Base-by-base conservation (phyloP, 768 basidiomycete species). In the Suillus weaverae region DNA sequence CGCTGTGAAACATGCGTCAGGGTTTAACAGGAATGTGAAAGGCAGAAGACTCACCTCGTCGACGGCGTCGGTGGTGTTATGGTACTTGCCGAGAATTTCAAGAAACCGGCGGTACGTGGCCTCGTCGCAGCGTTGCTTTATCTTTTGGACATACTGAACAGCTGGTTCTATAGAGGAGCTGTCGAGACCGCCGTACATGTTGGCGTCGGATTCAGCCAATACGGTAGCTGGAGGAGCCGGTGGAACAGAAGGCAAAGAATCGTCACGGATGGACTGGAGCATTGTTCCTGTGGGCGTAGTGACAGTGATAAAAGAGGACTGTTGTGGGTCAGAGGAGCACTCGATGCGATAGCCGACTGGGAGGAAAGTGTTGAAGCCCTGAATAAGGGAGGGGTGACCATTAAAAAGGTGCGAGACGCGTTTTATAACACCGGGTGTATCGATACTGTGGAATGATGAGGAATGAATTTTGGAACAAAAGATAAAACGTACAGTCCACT, bases 341-440 rank as follows among this genome's bases (percentile, higher is more conserved):
- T 97, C 94, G 75, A 99, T 98, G 56, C 92, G 89, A 73, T 98
- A 99, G 18, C 97, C 97, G 26, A 86, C 84, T 4, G 97, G 97
- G 13, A 99, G 85, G 78, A 99, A 99, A 0, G 95, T 97, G 79
- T 98, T 99, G 84, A 99, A 99, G 11, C 96, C 96, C 76, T 97
- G 94, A 54, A 99, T 98, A 66, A 99, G 90, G 6, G 81, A 74
- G 0, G 94, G 93, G 71, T 97, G 94, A 2, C 93, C 94, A 63
- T 89, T 86, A 80, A 99, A 99, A 32, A 99, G 87, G 57, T 89
- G 86, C 1, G 96, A 97, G 35, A 98, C 97, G 61, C 96, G 93
- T 72, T 89, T 89, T 72, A 99, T 99, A 55, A 99, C 97, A 43
- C 95, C 95, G 0, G 97, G 97, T 0, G 97, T 99, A 77, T 98